Evolutionary conservation across 495 filamentous ascomycete genomes (phyloP).

Genomic region (Trichoderma virens): DNA sequence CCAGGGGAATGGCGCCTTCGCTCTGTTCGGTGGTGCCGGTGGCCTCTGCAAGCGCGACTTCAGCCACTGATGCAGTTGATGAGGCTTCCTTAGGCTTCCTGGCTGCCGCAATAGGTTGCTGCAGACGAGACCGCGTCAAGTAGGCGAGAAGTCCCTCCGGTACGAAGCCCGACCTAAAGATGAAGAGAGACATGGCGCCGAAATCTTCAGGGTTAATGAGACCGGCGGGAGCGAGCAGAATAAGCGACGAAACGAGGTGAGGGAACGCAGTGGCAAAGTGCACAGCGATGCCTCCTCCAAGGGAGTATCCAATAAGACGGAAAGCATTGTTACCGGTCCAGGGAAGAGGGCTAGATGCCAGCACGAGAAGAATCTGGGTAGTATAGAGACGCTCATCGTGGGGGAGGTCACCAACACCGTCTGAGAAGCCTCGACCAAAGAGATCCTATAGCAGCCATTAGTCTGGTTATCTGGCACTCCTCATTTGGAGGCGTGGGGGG

Average conservation of each 20-base stretch:
- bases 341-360: slow-evolving; percentile 60
- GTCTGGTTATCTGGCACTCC: no score
- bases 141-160: slow-evolving; percentile 30
- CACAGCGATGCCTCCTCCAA: slow-evolving; percentile 72
- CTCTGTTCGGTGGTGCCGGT: slow-evolving; percentile 11
- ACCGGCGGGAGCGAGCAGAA: slow-evolving; percentile 70
- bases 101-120: slow-evolving; percentile 28
- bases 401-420: slow-evolving; percentile 55
- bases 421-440: slow-evolving; percentile 73
- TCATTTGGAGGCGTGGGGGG: background rate
- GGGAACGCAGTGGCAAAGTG: slow-evolving; percentile 70
- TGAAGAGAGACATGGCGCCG: slow-evolving; percentile 46
- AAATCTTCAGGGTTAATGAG: slow-evolving; percentile 60
- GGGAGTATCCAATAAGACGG: slow-evolving; percentile 71
- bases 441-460: slow-evolving; percentile 37
- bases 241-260: slow-evolving; percentile 52
- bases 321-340: slow-evolving; percentile 60
- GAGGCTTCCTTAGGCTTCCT: slow-evolving; percentile 13
- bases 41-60: slow-evolving; percentile 22
- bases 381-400: slow-evolving; percentile 71
- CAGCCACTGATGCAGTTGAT: slow-evolving; percentile 17
- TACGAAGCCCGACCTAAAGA: slow-evolving; percentile 50
- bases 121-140: slow-evolving; percentile 30
- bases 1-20: slow-evolving; percentile 19
- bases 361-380: slow-evolving; percentile 62